Conservation (phyloP, 2,329 filamentous ascomycete genomes). For the Diaporthe sp. region DNA sequence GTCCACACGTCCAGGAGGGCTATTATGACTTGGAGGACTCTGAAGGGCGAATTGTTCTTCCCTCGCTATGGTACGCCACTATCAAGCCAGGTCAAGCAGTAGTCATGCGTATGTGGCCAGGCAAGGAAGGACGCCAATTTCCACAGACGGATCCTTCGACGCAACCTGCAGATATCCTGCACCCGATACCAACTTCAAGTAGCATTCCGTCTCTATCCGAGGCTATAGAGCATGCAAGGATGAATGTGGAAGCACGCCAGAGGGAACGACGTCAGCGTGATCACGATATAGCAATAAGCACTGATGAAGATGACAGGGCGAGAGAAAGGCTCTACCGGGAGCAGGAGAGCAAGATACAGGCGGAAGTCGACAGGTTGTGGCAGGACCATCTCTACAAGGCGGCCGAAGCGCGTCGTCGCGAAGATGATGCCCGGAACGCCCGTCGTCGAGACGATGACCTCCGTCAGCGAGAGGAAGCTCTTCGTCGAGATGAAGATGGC, state of each 20-base stretch:
- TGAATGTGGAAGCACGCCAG: background rate
- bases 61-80: background rate
- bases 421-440: background rate
- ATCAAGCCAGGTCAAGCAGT: background rate
- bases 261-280: background rate
- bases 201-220: too few species aligned
- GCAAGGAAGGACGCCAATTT: background rate
- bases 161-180: too few species aligned
- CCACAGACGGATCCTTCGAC: too few species aligned
- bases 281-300: background rate
- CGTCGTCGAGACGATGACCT: background rate
- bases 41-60: background rate
- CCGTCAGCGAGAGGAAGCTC: background rate
- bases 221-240: background rate
- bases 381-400: background rate
- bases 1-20: background rate
- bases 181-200: too few species aligned
- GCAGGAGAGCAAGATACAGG: background rate
- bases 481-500: background rate
- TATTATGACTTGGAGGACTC: background rate
- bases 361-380: background rate
- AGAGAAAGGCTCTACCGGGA: background rate
- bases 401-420: background rate
- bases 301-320: background rate
- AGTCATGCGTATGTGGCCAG: background rate